Evolutionary conservation across 2,329 filamentous ascomycete genomes (phyloP), one percentile per base, ranked within the genome.

Genomic region (Pleomassaria siparia): DNA sequence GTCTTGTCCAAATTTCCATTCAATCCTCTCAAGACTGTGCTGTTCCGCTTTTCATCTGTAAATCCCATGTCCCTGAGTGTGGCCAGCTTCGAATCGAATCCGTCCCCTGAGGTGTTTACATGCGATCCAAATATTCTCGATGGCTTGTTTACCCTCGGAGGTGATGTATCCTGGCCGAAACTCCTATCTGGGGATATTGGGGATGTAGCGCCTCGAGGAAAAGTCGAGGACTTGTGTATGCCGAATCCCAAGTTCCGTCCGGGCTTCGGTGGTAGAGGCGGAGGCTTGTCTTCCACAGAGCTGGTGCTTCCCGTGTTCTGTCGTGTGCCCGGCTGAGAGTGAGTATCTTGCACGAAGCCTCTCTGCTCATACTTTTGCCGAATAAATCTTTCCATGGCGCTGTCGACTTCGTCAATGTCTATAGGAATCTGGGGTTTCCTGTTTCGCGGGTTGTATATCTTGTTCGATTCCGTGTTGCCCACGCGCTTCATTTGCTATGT

Each of bases 351-450:
- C 50, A 70, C 65, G 54, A 82, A 77, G 12, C 77, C 73, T 48
- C 79, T 76, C 59, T 86, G 85, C 66, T 91, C 85, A 72, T 99
- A 99, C 72, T 99, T 99, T 64, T 92, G 86, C 51, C 92, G 81
- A 58, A 99, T 96, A 71, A 92, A 97, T 51, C 89, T 83, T 73
- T 99, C 94, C 87, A 99, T 94, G 22, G 88, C 90, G 10, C 89
- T 87, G 68, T 99, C 92, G 40, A 88, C 88, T 74, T 97, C 91
- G 72, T 99, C 94, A 30, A 84, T 84, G 65, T 97, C 94, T 59
- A 96, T 80, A 0, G 94, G 91, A 13, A 96, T 85, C 4, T 92
- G 83, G 1, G 94, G 86, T 61, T 85, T 88, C 60, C 87, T 82
- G 72, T 89, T 91, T 59, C 87, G 82, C 22, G 94, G 87, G 66